Conservation (phyloP, 2,329 filamentous ascomycete genomes). For the Ophiosphaerella korrae region DNA sequence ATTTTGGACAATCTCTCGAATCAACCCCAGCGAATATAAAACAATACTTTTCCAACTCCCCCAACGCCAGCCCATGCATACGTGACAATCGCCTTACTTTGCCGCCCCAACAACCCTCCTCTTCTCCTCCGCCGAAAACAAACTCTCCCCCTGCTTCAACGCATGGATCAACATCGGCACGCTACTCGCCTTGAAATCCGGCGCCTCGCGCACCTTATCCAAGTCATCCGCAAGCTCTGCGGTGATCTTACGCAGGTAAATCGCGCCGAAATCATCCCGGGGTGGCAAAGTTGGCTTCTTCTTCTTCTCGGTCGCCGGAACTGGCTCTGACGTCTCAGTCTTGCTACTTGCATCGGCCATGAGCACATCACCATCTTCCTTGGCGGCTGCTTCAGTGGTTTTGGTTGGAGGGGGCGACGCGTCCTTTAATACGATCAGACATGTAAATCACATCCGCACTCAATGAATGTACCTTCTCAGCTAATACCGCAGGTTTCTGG, state of each 20-base stretch:
- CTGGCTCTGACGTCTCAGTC: neutral
- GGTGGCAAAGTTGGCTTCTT: slow-evolving; percentile 1
- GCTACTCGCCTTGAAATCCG: slow-evolving; percentile 70
- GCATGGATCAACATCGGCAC: slow-evolving; percentile 69
- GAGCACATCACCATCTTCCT: slow-evolving; percentile 15
- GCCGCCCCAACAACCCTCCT: slow-evolving; percentile 43
- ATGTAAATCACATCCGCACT: neutral
- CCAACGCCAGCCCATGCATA: slow-evolving; percentile 13
- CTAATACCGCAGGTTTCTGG: slow-evolving; percentile 6
- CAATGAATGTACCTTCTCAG: neutral
- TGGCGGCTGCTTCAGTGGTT: slow-evolving; percentile 4
- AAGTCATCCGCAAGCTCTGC: slow-evolving; percentile 76
- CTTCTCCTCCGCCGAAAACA: slow-evolving; percentile 64
- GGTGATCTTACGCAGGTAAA: slow-evolving; percentile 72
- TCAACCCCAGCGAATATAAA: neutral
- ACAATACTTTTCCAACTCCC: neutral
- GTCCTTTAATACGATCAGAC: neutral
- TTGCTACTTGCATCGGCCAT: slow-evolving; percentile 26
- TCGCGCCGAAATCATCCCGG: slow-evolving; percentile 60
- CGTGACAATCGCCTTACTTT: neutral
- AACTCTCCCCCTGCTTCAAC: slow-evolving; percentile 68
- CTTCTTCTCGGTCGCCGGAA: slow-evolving; percentile 5
- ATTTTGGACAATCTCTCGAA: neutral
- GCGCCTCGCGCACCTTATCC: slow-evolving; percentile 69
- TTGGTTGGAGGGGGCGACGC: slow-evolving; percentile 1